Base-by-base conservation (phyloP, 2,329 filamentous ascomycete species). In the Colletotrichum sp. region DNA sequence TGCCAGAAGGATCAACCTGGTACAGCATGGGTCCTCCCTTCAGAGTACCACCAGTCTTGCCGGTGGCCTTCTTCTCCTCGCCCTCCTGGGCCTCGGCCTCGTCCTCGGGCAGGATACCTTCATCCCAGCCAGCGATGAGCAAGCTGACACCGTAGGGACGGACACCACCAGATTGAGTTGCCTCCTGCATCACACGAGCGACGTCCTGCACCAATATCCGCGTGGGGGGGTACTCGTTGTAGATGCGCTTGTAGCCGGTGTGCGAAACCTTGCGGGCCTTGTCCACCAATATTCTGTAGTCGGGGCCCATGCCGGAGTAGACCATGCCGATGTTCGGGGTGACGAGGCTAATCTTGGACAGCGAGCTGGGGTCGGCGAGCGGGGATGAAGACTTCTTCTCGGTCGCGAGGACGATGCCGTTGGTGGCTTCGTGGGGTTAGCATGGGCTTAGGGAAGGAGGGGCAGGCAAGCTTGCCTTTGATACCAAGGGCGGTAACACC, bases 281-380 rank as follows among this genome's bases (percentile, higher is more conserved):
- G 90, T 99, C 97, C 81, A 99, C 97, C 71, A 99, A 92, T 74
- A 99, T 95, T 86, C 97, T 93, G 89, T 99, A 99, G 87, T 99
- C 97, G 76, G 97, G 97, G 34, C 97, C 96, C 97, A 99, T 99
- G 84, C 97, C 97, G 68, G 96, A 96, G 89, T 99, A 99, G 82
- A 99, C 97, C 95, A 99, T 98, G 85, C 97, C 97, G 86, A 99
- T 99, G 91, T 99, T 97, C 82, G 97, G 97, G 64, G 97, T 99
- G 88, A 99, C 96, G 85, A 98, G 93, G 85, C 95, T 98, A 89
- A 99, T 95, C 91, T 99, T 99, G 82, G 96, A 97, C 79, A 98
- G 93, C 55, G 97, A 99, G 82, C 94, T 92, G 81, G 97, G 94
- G 85, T 99, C 97, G 89, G 98, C 96, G 82, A 99, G 94, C 69